Percentiles rank a stretch among this genome's conserved stretches.
Evolutionary conservation across 164 flowering plant genomes (phyloP).

Genomic region (Magnolia changhungtana): DNA sequence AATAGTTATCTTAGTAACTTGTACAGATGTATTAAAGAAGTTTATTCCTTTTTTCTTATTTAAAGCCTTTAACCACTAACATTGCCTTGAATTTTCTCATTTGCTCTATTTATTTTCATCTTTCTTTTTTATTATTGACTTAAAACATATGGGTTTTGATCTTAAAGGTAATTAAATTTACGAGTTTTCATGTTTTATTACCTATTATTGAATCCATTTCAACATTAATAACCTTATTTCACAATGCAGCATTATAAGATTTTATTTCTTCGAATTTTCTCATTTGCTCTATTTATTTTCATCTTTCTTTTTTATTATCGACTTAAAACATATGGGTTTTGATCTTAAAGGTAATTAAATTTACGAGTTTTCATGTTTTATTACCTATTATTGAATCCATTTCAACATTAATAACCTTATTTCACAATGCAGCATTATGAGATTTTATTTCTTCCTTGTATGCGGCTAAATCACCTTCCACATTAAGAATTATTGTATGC

Average conservation of each 20-base stretch:
- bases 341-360: too few species aligned
- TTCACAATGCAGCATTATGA: not conserved
- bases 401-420: slow-evolving; percentile 3
- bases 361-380: not conserved
- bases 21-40: not conserved
- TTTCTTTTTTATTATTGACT: not conserved
- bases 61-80: not conserved
- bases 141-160: not conserved
- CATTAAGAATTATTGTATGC: not conserved
- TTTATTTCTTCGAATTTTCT: not conserved
- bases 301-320: too few species aligned
- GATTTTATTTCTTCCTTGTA: not conserved
- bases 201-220: slow-evolving; percentile 3
- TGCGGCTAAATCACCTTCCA: not conserved
- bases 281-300: too few species aligned
- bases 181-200: not conserved
- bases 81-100: not conserved
- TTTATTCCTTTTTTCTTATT: not conserved
- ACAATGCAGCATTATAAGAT: not conserved
- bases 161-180: not conserved
- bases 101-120: not conserved
- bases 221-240: slow-evolving; percentile 1
- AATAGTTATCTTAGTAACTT: not conserved
- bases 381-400: slow-evolving; percentile 2
- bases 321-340: too few species aligned